A percentile compares a stretch with the other conserved stretches of the same genome.
These are phyloP conservation scores for Pseudognaphalium luteoalbum DNA, from an alignment of 129 eudicot species.

Conservation along the genomic window DNA sequence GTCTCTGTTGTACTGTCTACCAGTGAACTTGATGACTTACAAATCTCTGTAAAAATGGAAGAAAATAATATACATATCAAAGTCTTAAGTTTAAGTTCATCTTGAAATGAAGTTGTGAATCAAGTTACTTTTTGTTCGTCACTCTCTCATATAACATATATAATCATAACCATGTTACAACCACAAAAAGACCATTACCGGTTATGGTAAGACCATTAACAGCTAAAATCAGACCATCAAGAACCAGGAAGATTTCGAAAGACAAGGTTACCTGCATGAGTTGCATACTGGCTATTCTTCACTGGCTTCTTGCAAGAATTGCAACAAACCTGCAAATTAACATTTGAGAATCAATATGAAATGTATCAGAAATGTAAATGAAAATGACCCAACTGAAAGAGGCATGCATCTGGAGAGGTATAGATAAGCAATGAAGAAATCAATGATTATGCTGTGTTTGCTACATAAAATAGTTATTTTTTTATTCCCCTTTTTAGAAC, in stretches of 20 bases:
- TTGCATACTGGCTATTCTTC: constrained; percentile 70
- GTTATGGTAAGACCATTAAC: not conserved
- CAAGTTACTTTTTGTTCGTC: not conserved
- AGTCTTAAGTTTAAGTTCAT: not conserved
- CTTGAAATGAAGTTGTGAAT: not conserved
- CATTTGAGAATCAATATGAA: constrained; percentile 12
- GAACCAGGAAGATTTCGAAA: not conserved
- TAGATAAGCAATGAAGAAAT: not conserved
- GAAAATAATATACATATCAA: not conserved
- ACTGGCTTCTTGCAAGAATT: constrained; percentile 86
- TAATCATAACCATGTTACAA: constrained; percentile 13
- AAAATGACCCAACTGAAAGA: not conserved
- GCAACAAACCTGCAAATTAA: constrained; percentile 68
- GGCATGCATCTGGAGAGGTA: not conserved
- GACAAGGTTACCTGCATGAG: constrained; percentile 65
- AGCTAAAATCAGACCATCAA: not conserved
- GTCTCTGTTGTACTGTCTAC: constrained; percentile 46
- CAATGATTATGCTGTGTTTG: not conserved
- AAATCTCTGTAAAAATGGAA: constrained; percentile 58
- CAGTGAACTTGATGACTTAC: constrained; percentile 48
- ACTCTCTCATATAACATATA: not conserved
- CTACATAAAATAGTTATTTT: not conserved
- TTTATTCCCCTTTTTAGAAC: not conserved
- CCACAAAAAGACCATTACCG: not conserved
- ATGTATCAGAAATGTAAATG: constrained; percentile 1